Evolutionary conservation across 116 monocot species (phyloP), one percentile per base, ranked within the genome.

Genomic region (Cymodocea nodosa): DNA sequence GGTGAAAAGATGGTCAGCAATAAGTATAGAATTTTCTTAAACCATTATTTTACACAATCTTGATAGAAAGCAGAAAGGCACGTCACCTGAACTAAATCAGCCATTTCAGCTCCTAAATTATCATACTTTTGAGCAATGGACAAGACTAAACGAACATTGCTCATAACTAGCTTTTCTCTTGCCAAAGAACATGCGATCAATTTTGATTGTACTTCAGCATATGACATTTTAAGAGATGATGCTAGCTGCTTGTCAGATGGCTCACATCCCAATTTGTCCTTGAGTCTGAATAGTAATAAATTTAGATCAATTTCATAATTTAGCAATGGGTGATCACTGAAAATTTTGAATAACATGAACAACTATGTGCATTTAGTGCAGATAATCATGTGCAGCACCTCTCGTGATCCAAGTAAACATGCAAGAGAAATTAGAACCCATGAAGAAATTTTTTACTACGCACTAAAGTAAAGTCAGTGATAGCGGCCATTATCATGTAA

Each of bases 81-180:
- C 14, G 50, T 40, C 67, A 87, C 98, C 92, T 98, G 98, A 73
- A 98, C 68, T 58, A 98, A 89, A 66, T 98, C 98, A 49, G 82
- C 65, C 84, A 98, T 78, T 49, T 98, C 92, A 61, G 82, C 85
- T 52, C 98, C 98, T 73, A 98, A 70, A 70, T 86, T 85, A 60
- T 92, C 98, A 68, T 84, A 98, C 54, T 89, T 98, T 56, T 89
- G 88, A n/a, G 98, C 98, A 73, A 98, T 87, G 37, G 92, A 98
- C 61, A 91, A 84, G 52, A 98, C 98, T 59, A 98, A 75, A 53
- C 98, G 92, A 67, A 98, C 67, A 76, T 98, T 98, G 62, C 92
- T 86, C 86, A 92, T 98, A 17, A 84, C 80, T 60, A 98, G 82
- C 66, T 82, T 98, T 74, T 98, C 92, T 63, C 82, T 89, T 74